Conservation (phyloP, 148 eudicot genomes). For the Cornus kousa region DNA sequence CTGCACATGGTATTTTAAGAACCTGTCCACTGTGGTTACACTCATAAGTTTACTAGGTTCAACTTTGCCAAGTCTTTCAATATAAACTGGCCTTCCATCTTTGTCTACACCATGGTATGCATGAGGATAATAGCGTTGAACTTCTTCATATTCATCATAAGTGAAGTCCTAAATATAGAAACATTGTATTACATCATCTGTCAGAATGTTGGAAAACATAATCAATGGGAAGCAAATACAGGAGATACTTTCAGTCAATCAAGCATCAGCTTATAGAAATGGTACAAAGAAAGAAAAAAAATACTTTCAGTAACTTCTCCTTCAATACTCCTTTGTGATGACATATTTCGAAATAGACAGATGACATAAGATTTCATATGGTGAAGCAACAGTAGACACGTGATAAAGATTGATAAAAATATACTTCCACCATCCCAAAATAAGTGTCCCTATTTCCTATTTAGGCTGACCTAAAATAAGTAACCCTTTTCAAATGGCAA, state of each 20-base stretch:
- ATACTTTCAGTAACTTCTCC: neutral
- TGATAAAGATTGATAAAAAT: neutral
- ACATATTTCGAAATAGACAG: neutral
- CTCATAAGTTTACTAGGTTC: conserved; percentile 82
- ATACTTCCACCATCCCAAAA: too few species aligned
- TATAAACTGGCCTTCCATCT: conserved; percentile 89
- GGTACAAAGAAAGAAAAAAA: neutral
- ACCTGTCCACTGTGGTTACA: conserved; percentile 82
- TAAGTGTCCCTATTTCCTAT: too few species aligned
- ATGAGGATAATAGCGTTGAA: conserved; percentile 80
- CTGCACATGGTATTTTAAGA: conserved; percentile 80
- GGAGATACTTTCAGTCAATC: neutral
- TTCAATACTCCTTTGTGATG: neutral
- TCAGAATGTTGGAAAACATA: conserved; percentile 1
- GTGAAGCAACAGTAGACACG: neutral
- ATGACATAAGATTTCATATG: neutral
- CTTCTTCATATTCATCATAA: conserved; percentile 74
- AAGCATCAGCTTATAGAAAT: neutral
- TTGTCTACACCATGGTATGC: conserved; percentile 98
- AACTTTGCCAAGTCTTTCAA: conserved; percentile 88
- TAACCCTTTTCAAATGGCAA: too few species aligned
- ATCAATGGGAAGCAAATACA: conserved; percentile 6
- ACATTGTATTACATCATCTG: conserved; percentile 7
- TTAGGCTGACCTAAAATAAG: too few species aligned
- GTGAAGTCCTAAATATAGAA: conserved; percentile 55